Evolutionary conservation across 345 rosid genomes (phyloP), one percentile per base, ranked within the genome.

Genomic region (Durio zibethinus): DNA sequence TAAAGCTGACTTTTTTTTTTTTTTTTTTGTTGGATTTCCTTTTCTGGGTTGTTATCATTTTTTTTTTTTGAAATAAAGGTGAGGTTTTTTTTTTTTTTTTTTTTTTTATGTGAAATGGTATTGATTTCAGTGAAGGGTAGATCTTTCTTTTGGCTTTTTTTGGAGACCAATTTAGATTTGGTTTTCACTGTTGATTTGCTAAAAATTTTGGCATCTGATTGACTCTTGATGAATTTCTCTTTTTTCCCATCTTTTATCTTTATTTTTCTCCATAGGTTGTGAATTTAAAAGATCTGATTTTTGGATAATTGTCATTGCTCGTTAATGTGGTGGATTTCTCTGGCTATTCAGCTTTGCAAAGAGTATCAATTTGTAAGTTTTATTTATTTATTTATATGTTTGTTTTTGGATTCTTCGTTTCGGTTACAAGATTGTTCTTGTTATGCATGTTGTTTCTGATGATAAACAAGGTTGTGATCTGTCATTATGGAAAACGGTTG

Each of bases 91-190:
- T 62, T 15, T 29, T 60, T 57, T 0, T 15, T 9, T 14, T n/a
- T n/a, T n/a, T n/a, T 33, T 33, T 33, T 33, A 1, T 33, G 36
- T 33, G n/a, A 31, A 62, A 62, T 62, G 36, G 21, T 14, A 16
- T 62, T 62, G 66, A 5, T 62, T 65, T 69, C 35, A 4, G 56
- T 8, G 36, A 27, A 27, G 57, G 56, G 3, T 47, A 15, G 57
- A 69, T 27, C 38, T 7, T 45, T 45, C 10, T 15, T 69, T 48
- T 45, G 36, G 48, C 47, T 38, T 15, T 23, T n/a, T 18, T 6
- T 69, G 73, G 15, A 69, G 57, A n/a, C 23, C 47, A 69, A 69
- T 15, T 69, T 47, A 16, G 57, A 69, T 69, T 69, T 47, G 40
- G 35, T 69, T 47, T 45, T 47, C 25, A 69, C 23, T 47, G 15